Conservation (phyloP, 2,329 filamentous ascomycete species). For the Colletotrichum sp. region DNA sequence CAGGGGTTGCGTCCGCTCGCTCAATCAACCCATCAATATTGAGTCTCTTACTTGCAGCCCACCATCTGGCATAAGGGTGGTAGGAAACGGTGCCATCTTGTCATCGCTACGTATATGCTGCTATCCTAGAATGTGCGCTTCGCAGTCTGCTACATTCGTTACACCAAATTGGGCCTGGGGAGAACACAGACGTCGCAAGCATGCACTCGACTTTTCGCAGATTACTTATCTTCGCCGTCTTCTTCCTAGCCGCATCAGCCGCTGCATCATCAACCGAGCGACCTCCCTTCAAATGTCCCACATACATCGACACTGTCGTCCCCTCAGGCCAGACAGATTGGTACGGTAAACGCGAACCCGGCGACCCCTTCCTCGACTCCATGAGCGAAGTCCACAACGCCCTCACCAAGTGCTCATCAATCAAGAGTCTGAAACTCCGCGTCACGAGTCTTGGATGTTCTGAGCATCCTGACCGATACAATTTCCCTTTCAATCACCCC, state of each 20-base stretch:
- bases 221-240: neutral
- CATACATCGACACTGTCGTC: conserved; percentile 2
- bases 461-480: neutral
- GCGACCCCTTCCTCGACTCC: neutral
- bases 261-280: neutral
- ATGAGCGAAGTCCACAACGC: neutral
- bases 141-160: neutral
- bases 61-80: neutral
- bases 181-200: neutral
- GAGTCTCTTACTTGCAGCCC: neutral
- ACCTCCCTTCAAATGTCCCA: neutral
- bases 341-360: neutral
- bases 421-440: conserved; percentile 10
- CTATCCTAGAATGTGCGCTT: neutral
- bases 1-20: neutral
- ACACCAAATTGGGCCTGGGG: rapidly evolving
- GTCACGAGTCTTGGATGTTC: neutral
- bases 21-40: neutral
- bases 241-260: neutral
- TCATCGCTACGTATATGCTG: neutral
- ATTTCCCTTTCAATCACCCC: neutral
- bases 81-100: neutral
- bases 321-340: neutral
- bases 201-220: neutral
- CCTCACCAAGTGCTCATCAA: neutral